Conservation (phyloP, 2,329 filamentous ascomycete genomes). For the Zasmidium cellare region DNA sequence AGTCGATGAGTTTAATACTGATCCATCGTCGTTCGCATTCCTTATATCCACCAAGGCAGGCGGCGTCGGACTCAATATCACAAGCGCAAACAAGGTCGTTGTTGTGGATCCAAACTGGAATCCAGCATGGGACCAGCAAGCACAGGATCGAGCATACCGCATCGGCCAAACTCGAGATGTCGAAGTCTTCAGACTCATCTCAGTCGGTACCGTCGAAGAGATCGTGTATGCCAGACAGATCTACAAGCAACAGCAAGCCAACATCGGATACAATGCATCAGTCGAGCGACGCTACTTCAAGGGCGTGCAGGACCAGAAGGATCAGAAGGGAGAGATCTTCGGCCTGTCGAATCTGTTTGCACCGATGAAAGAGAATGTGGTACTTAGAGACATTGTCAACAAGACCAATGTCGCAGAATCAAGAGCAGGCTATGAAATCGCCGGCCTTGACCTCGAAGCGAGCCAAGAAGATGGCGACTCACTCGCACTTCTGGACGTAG, state of each 20-base stretch:
- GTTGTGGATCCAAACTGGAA: slow-evolving; percentile 99
- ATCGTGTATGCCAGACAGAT: slow-evolving; percentile 96
- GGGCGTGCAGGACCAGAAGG: slow-evolving; percentile 81
- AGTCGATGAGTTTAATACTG: slow-evolving; percentile 89
- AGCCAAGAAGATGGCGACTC: slow-evolving; percentile 52
- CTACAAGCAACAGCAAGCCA: slow-evolving; percentile 98
- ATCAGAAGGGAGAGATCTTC: slow-evolving; percentile 90
- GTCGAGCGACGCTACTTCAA: slow-evolving; percentile 93
- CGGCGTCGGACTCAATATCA: slow-evolving; percentile 93
- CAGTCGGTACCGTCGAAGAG: slow-evolving; percentile 90
- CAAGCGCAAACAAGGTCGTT: slow-evolving; percentile 95
- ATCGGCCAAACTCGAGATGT: slow-evolving; percentile 93
- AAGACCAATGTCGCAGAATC: slow-evolving; percentile 97
- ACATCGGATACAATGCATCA: slow-evolving; percentile 93
- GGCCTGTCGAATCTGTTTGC: slow-evolving; percentile 84
- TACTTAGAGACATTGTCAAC: slow-evolving; percentile 94
- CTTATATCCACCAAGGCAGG: slow-evolving; percentile 92
- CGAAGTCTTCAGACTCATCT: slow-evolving; percentile 90
- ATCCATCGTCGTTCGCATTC: slow-evolving; percentile 87
- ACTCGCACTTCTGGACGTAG: slow-evolving; percentile 43
- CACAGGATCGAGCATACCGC: slow-evolving; percentile 92
- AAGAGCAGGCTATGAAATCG: slow-evolving; percentile 76
- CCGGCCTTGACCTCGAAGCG: slow-evolving; percentile 75
- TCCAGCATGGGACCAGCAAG: slow-evolving; percentile 88
- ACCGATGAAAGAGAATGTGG: slow-evolving; percentile 74